Percentiles rank a stretch among this genome's conserved stretches.
These are phyloP conservation scores for Karstenula rhodostoma DNA, from an alignment of 2,329 filamentous ascomycete species.

Conservation along the genomic window DNA sequence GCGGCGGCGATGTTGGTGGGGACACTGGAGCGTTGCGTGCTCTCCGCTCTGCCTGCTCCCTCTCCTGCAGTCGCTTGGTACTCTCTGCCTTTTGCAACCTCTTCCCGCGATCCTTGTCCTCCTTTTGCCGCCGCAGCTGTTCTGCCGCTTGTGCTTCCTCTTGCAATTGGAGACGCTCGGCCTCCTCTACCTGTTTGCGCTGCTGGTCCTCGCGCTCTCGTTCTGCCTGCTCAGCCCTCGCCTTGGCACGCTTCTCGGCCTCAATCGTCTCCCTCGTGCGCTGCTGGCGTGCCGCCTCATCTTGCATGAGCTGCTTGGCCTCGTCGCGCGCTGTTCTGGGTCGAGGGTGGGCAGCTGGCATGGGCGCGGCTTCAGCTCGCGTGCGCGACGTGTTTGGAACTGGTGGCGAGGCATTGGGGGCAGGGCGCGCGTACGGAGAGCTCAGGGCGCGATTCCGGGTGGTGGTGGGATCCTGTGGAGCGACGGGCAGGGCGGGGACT, in stretches of 20 bases:
- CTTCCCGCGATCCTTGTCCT: conserved; percentile 44
- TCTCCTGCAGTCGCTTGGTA: conserved; percentile 33
- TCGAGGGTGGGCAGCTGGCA: conserved; percentile 23
- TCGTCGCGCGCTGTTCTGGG: conserved; percentile 39
- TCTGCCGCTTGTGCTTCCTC: conserved; percentile 41
- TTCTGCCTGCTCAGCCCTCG: conserved; percentile 42
- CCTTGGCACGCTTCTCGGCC: conserved; percentile 42
- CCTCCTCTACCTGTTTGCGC: conserved; percentile 38
- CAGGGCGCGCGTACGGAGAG: conserved; percentile 33
- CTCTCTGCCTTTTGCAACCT: conserved; percentile 42
- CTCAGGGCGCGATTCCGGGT: conserved; percentile 38
- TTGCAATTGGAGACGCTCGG: conserved; percentile 21
- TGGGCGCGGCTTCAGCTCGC: conserved; percentile 29
- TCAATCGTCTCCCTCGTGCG: conserved; percentile 41
- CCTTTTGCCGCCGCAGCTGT: conserved; percentile 36
- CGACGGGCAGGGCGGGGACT: conserved; percentile 26
- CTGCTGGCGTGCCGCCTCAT: conserved; percentile 41
- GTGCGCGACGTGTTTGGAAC: conserved; percentile 35
- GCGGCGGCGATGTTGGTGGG: conserved; percentile 40
- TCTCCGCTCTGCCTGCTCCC: conserved; percentile 41
- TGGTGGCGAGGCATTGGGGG: conserved; percentile 35
- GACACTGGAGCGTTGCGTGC: conserved; percentile 29
- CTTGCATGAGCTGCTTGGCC: conserved; percentile 43
- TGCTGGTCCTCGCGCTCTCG: conserved; percentile 35
- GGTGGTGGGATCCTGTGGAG: conserved; percentile 24